phyloP scores from a whole-genome alignment of 768 basidiomycete species.

The Agrocybe pediades region DNA sequence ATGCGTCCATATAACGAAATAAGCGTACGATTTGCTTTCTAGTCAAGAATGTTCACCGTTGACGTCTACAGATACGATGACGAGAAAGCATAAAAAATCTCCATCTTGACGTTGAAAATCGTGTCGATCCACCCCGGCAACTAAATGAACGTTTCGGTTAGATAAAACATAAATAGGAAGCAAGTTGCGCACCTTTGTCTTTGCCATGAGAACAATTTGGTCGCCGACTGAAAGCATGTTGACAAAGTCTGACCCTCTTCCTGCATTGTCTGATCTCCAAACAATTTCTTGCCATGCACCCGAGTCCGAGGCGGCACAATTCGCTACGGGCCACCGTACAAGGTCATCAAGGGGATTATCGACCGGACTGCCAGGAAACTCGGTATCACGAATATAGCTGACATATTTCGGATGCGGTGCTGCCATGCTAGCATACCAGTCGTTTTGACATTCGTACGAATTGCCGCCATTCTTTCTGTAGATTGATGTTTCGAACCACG shows the following conservation, averaged over 20 bases:
- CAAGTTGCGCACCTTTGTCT: conserved; percentile 18
- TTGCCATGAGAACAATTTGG: conserved; percentile 22
- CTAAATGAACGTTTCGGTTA: conserved; percentile 10
- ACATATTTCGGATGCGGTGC: conserved; percentile 20
- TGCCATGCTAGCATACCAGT: conserved; percentile 21
- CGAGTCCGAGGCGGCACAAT: conserved; percentile 3
- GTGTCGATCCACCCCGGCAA: conserved; percentile 23
- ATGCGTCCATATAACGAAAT: no score
- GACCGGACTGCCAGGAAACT: conserved; percentile 4
- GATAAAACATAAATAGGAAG: not conserved
- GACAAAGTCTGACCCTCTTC: conserved; percentile 13
- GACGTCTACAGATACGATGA: conserved; percentile 18
- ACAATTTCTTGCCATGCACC: conserved; percentile 15
- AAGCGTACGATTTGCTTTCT: no score
- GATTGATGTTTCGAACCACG: conserved; percentile 27
- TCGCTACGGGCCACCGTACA: conserved; percentile 20
- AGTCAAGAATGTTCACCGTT: no score
- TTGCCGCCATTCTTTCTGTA: conserved; percentile 14
- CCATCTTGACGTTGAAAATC: conserved; percentile 27
- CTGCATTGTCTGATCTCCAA: conserved; percentile 12
- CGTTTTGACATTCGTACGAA: conserved; percentile 18
- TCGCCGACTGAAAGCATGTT: conserved; percentile 23
- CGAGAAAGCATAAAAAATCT: conserved; percentile 22
- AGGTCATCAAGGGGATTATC: conserved; percentile 20
- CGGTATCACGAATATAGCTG: conserved; percentile 14